These are phyloP conservation scores for Arabis alpina DNA, from an alignment of 345 rosid species.

Conservation along the genomic window DNA sequence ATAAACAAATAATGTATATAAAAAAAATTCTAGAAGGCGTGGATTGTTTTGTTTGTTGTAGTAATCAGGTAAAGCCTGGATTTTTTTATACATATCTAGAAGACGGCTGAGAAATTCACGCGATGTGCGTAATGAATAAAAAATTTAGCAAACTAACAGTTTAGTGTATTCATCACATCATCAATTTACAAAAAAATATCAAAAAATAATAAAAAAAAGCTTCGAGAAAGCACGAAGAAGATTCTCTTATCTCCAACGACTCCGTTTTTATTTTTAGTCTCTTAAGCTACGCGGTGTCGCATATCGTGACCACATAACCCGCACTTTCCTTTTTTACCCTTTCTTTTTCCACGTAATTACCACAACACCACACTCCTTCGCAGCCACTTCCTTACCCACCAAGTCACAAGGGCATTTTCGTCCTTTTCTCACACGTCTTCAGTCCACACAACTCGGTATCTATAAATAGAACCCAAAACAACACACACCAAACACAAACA, in stretches of 20 bases:
- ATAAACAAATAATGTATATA: too few relatives aligned
- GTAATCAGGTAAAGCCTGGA: neutral
- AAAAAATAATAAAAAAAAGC: conserved; percentile 4
- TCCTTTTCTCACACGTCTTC: conserved; percentile 31
- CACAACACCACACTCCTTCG: conserved; percentile 34
- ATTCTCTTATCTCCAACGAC: conserved; percentile 41
- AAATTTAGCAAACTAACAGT: neutral
- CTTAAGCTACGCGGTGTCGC: conserved; percentile 42
- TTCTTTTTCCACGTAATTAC: conserved; percentile 26
- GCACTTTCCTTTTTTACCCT: conserved; percentile 14
- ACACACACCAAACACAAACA: conserved; percentile 26
- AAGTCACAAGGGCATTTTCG: conserved; percentile 37
- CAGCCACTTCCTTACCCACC: conserved; percentile 48
- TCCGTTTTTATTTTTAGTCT: conserved; percentile 15
- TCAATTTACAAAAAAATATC: conserved; percentile 9
- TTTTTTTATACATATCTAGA: conserved; percentile 20
- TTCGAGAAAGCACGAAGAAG: conserved; percentile 41
- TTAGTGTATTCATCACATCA: neutral
- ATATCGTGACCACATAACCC: conserved; percentile 43
- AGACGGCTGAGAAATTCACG: conserved; percentile 31
- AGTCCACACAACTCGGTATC: conserved; percentile 35
- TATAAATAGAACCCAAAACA: conserved; percentile 32
- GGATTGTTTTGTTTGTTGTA: neutral
- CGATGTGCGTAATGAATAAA: conserved; percentile 1
- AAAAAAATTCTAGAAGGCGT: conserved; percentile 25